These are phyloP conservation scores for Fistulina hepatica DNA, from an alignment of 1,284 basidiomycete genomes.

Conservation along the genomic window DNA sequence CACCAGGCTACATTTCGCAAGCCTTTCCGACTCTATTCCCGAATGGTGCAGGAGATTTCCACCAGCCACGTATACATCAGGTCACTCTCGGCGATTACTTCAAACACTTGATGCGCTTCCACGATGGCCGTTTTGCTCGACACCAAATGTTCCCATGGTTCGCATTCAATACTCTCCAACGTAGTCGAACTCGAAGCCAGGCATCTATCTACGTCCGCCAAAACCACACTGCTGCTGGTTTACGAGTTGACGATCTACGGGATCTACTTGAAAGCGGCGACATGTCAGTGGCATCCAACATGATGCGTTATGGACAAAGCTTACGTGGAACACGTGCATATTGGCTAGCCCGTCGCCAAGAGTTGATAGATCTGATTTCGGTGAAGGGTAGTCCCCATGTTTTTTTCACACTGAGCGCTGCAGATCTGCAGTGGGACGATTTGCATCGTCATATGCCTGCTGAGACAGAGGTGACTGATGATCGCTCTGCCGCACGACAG, in stretches of 20 bases:
- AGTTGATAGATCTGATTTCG: constrained; percentile 15
- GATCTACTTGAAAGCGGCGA: constrained; percentile 12
- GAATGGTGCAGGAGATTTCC: constrained; percentile 12
- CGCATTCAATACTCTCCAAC: constrained; percentile 15
- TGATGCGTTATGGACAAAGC: constrained; percentile 14
- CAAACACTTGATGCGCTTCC: constrained; percentile 11
- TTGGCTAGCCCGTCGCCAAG: constrained; percentile 13
- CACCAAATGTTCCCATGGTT: constrained; percentile 16
- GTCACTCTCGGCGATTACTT: constrained; percentile 13
- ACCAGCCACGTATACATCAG: constrained; percentile 6
- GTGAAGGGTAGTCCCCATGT: constrained; percentile 14
- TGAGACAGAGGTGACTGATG: constrained; percentile 5
- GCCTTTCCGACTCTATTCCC: constrained; percentile 18
- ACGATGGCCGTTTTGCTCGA: constrained; percentile 15
- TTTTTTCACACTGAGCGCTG: constrained; percentile 20
- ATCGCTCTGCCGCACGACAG: constrained; percentile 8
- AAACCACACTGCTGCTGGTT: constrained; percentile 10
- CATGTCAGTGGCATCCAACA: constrained; percentile 8
- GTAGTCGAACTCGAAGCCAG: constrained; percentile 9
- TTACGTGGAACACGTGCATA: constrained; percentile 15
- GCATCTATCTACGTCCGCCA: constrained; percentile 12
- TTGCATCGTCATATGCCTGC: constrained; percentile 20
- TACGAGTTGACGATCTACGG: constrained; percentile 13
- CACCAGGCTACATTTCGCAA: constrained; percentile 12
- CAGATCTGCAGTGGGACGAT: constrained; percentile 21